A percentile compares a stretch with the other conserved stretches of the same genome.
Evolutionary conservation across 1,139 yeast species (phyloP).

Genomic region (Suhomyces bokatorum): DNA sequence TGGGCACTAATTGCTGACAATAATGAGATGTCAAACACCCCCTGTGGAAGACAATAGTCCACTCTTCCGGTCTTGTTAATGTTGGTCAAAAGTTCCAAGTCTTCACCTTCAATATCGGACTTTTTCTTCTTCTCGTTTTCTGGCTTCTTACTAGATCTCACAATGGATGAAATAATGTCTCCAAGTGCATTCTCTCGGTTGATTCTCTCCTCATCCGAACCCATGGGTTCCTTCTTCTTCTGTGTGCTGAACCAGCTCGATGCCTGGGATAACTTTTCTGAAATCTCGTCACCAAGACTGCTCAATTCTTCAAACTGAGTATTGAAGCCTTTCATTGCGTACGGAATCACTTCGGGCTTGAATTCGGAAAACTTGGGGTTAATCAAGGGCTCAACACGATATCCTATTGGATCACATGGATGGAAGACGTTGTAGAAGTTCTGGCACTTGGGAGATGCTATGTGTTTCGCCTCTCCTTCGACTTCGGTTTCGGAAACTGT

Average conservation of each 20-base stretch:
- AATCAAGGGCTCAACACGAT: conserved; percentile 80
- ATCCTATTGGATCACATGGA: conserved; percentile 87
- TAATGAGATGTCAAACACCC: conserved; percentile 75
- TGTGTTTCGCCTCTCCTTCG: conserved; percentile 2
- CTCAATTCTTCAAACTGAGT: conserved; percentile 43
- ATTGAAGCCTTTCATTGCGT: conserved; percentile 51
- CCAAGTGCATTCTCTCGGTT: conserved; percentile 45
- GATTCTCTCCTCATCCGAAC: conserved; percentile 23
- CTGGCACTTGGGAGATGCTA: conserved; percentile 51
- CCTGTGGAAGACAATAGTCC: conserved; percentile 79
- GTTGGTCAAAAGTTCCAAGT: conserved; percentile 35
- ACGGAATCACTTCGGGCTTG: conserved; percentile 63
- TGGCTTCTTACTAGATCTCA: conserved; percentile 22
- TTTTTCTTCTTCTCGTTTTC: conserved; percentile 22
- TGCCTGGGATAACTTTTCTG: conserved; percentile 47
- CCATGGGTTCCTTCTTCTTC: conserved; percentile 16
- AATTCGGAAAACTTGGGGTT: conserved; percentile 52
- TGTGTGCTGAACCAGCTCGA: conserved; percentile 41
- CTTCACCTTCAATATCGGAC: conserved; percentile 26
- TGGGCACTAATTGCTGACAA: conserved; percentile 85
- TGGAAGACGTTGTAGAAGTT: conserved; percentile 78
- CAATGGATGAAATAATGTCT: conserved; percentile 41
- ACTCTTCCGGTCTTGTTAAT: conserved; percentile 73
- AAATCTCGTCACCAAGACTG: conserved; percentile 45
- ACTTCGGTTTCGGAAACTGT: neutral